Percentiles rank a stretch among this genome's conserved stretches.
Evolutionary conservation across 2,329 filamentous ascomycete genomes (phyloP).

Genomic region (Phoma sp.): DNA sequence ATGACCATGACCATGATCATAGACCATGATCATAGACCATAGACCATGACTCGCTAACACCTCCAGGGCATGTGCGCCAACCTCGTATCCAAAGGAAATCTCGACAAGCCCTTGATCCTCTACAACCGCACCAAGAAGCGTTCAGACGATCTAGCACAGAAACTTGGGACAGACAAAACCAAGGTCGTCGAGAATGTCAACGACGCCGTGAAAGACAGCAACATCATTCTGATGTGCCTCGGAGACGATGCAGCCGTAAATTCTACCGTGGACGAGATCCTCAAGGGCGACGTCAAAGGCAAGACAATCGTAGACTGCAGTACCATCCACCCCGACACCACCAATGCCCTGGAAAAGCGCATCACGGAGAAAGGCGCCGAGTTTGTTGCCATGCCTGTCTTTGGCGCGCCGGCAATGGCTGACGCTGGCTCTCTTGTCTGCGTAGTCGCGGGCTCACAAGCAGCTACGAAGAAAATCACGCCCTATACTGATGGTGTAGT

Average conservation of each 20-base stretch:
- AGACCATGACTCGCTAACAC: constrained; percentile 7
- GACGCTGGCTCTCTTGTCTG: constrained; percentile 75
- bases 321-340: constrained; percentile 85
- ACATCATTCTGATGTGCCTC: constrained; percentile 84
- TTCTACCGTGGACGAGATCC: constrained; percentile 64
- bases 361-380: constrained; percentile 68
- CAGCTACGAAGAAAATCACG: constrained; percentile 68
- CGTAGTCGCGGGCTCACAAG: constrained; percentile 72
- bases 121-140: constrained; percentile 80
- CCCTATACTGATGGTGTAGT: constrained; percentile 79
- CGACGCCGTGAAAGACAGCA: constrained; percentile 70
- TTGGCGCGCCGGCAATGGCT: constrained; percentile 74
- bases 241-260: constrained; percentile 79
- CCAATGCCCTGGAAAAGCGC: constrained; percentile 68
- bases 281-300: constrained; percentile 65
- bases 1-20: too few relatives aligned
- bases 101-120: constrained; percentile 75
- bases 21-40: too few relatives aligned
- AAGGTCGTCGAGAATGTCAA: constrained; percentile 68
- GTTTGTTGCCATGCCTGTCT: constrained; percentile 79
- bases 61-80: constrained; percentile 61
- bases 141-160: constrained; percentile 68
- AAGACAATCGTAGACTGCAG: constrained; percentile 90
- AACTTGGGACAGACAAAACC: constrained; percentile 67
- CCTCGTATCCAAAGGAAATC: constrained; percentile 76